Base-by-base conservation (phyloP, 2,329 filamentous ascomycete species). In the Stagonosporopsis rhizophila region DNA sequence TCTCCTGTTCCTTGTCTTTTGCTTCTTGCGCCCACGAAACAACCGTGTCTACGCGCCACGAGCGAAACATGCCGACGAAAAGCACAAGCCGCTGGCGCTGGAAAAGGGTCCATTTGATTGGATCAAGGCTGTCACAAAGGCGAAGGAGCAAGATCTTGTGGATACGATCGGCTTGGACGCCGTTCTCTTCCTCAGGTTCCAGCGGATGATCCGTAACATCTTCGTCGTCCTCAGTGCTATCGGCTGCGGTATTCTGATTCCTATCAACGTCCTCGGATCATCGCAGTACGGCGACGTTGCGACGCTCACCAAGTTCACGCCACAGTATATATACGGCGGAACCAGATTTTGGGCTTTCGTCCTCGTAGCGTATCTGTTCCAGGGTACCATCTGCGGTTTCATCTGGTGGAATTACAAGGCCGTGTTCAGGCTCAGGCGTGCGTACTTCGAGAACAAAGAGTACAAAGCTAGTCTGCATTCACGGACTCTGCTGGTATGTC, bases 1-100 rank as follows among this genome's bases (percentile, higher is more conserved):
- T 54, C 80, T 88, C 58, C 87, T 96, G 64, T 87, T 91, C 58
- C 75, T 96, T 56, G 78, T 88, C 61, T 99, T 98, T 82, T 98
- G 92, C 64, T 82, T 96, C 67, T 83, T 97, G 44, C 90, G 95
- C 61, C 95, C 95, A 3, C 92, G 92, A 75, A 93, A 97, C 75
- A 89, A 88, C 50, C 85, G 93, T 62, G 91, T 98, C 41, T 99
- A 98, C 77, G 93, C 95, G 3, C 95, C 95, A 25, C 94, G 96
- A 75, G 82, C 95, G 45, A 96, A 96, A 77, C 89, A 97, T 81
- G 92, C 92, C 72, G 94, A 98, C 75, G 87, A 91, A 65, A 92
- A 89, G 76, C 92, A 96, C 79, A 86, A 91, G 6, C 95, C 94
- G 17, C 92, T 92, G 11, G 86, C 89, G 0, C 83, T 98, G 68